phyloP scores from a whole-genome alignment of 768 basidiomycete genomes.

The Calocybe gangraenosa region DNA sequence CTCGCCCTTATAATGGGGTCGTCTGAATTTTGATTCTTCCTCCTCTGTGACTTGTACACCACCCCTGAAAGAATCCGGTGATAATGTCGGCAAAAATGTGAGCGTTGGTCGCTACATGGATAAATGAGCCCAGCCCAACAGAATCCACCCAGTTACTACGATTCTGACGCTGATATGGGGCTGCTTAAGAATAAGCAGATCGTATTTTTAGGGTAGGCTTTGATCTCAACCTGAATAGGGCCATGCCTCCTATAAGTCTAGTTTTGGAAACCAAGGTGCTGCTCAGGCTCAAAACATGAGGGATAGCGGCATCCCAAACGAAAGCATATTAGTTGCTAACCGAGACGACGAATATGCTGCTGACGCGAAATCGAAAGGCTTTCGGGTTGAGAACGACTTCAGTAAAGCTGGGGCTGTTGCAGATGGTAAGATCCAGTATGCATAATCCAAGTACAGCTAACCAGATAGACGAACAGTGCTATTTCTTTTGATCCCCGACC shows the following conservation, averaged over 20 bases:
- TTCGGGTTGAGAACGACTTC: slow-evolving; percentile 55
- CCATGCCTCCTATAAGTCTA: slow-evolving; percentile 15
- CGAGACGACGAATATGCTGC: slow-evolving; percentile 54
- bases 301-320: slow-evolving; percentile 59
- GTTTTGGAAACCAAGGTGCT: slow-evolving; percentile 64
- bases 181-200: slow-evolving; percentile 46
- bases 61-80: too few species aligned
- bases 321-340: slow-evolving; percentile 57
- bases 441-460: background rate
- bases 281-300: slow-evolving; percentile 65
- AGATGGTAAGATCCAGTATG: slow-evolving; percentile 35
- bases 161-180: slow-evolving; percentile 53
- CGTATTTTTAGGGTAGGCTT: slow-evolving; percentile 53
- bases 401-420: slow-evolving; percentile 49
- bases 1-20: too few species aligned
- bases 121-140: background rate
- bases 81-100: slow-evolving; percentile 54
- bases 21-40: too few species aligned
- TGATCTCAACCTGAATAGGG: background rate
- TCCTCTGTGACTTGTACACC: too few species aligned
- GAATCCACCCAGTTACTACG: slow-evolving; percentile 45
- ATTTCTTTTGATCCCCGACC: slow-evolving; percentile 61
- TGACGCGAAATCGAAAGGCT: slow-evolving; percentile 52
- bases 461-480: slow-evolving; percentile 32
- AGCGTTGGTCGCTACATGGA: slow-evolving; percentile 13